These are phyloP conservation scores for Colletotrichum incanum DNA, from an alignment of 2,329 filamentous ascomycete genomes.

Conservation along the genomic window DNA sequence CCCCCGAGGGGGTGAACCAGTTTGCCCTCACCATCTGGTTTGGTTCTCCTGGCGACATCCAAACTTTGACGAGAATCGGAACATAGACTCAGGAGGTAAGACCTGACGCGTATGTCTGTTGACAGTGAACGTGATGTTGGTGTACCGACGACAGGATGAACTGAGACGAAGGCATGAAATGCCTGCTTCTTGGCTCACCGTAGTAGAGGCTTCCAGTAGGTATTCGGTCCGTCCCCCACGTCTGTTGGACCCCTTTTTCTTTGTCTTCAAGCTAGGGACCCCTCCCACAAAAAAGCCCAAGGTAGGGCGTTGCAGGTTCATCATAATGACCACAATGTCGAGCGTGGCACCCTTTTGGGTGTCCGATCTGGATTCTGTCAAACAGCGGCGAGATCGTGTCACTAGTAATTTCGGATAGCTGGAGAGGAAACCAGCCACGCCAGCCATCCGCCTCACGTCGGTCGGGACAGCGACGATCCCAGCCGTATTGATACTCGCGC, in stretches of 20 bases:
- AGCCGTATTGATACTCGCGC: slow-evolving; percentile 10
- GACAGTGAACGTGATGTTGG: neutral
- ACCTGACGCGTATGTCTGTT: neutral
- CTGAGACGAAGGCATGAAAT: neutral
- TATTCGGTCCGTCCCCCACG: neutral
- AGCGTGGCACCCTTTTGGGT: neutral
- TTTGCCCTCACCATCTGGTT: neutral
- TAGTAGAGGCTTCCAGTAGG: neutral
- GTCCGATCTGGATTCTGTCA: slow-evolving; percentile 40
- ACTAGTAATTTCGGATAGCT: slow-evolving; percentile 8
- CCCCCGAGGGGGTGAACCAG: neutral
- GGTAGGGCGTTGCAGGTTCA: neutral
- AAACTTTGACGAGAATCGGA: neutral
- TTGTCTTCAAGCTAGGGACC: neutral
- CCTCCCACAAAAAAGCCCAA: no score
- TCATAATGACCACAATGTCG: slow-evolving; percentile 9
- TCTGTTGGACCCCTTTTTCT: neutral
- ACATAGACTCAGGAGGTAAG: neutral
- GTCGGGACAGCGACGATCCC: slow-evolving; percentile 17
- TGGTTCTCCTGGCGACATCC: neutral
- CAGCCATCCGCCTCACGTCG: slow-evolving; percentile 31
- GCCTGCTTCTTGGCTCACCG: neutral
- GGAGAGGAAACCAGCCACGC: slow-evolving; percentile 5
- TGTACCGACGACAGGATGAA: neutral
- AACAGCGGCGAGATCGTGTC: slow-evolving; percentile 36